These are phyloP conservation scores for Bigelowiella natans DNA, from an alignment of 78 protist genomes.

Conservation along the genomic window DNA sequence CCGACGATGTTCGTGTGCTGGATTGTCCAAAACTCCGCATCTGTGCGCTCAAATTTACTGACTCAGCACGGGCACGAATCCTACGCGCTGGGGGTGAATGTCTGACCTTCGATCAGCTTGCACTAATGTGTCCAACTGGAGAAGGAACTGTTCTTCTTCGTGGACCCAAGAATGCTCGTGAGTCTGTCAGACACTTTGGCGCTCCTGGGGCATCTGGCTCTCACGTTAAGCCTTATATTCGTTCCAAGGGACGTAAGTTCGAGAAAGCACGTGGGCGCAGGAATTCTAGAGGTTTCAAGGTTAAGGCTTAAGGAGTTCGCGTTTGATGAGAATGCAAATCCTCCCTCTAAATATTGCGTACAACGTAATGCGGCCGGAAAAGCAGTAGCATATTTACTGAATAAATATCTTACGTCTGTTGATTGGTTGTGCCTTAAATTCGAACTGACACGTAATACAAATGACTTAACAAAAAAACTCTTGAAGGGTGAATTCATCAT, in stretches of 20 bases:
- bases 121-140: constrained; percentile 86
- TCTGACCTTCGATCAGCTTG: constrained; percentile 97
- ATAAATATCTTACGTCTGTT: too few relatives aligned
- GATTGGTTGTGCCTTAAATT: too few relatives aligned
- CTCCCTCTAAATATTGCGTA: too few relatives aligned
- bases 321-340: too few relatives aligned
- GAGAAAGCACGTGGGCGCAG: constrained; percentile 67
- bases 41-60: constrained; percentile 90
- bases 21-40: constrained; percentile 46
- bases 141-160: constrained; percentile 83
- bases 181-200: constrained; percentile 89
- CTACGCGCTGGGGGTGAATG: constrained; percentile 87
- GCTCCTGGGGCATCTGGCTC: constrained; percentile 38
- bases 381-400: too few relatives aligned
- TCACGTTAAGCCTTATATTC: constrained; percentile 42
- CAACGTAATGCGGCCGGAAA: too few relatives aligned
- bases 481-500: too few relatives aligned
- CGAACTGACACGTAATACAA: too few relatives aligned
- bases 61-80: constrained; percentile 90
- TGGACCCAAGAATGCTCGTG: constrained; percentile 80
- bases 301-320: constrained; percentile 1
- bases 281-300: constrained; percentile 43
- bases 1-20: constrained; percentile 87
- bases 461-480: too few relatives aligned
- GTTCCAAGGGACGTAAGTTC: constrained; percentile 52